Evolutionary conservation across 2,329 filamentous ascomycete genomes (phyloP), one percentile per base, ranked within the genome.

Genomic region (Scedosporium apiospermum): DNA sequence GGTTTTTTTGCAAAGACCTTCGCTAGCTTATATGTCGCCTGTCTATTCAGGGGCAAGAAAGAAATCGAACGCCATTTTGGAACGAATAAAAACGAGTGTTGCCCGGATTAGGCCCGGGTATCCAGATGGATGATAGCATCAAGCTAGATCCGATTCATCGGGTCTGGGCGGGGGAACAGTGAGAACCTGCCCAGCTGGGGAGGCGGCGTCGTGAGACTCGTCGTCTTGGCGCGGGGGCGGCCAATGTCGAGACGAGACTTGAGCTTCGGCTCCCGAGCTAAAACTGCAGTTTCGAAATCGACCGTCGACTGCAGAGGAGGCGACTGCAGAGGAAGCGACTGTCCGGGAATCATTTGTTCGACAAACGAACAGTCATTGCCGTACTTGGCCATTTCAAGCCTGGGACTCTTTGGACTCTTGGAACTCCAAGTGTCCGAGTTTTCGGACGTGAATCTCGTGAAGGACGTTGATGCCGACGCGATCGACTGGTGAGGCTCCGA

Each of bases 401-500:
- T 67, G 6, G 69, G 65, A 46, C 34, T 66, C 57, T 38, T 38
- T 3, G 34, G 34, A 38, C 51, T 55, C 21, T 55, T 55, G 23
- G 38, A 27, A 51, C 41, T 66, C 68, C 58, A 63, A 42, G 27
- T 57, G 46, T 16, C 69, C 44, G 72, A 64, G 30, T 68, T 69
- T 41, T 76, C 75, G 6, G 68, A 66, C 3, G 82, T 86, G 69
- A 82, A 75, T 4, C 80, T 78, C 4, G 82, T 84, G 63, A 81
- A 74, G 46, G 79, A 79, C 1, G 82, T 84, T 64, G 79, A 80
- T 9, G 77, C 79, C 4, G 82, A 85, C 27, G 78, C 76, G 16
- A 78, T 77, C 12, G 83, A 86, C 58, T 78, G 75, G 57, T 62
- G 60, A 70, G 84, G 82, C 27, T 81, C 81, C 63, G 80, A 78